These are phyloP conservation scores for Suhomyces emberorum DNA, from an alignment of 805 yeast species.

Conservation along the genomic window DNA sequence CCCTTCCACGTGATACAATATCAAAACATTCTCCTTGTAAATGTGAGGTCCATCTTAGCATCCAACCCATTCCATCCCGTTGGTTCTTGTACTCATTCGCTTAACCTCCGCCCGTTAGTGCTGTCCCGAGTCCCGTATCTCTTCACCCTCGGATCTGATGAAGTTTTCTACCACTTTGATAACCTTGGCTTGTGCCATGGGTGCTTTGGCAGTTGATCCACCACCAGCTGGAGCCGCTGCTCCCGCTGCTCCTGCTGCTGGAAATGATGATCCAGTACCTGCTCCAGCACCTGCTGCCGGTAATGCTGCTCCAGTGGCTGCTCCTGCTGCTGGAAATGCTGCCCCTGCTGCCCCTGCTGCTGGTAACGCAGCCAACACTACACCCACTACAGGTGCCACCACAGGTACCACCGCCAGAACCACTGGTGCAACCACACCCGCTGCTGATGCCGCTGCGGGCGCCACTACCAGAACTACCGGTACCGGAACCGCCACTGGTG, in stretches of 20 bases:
- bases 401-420: neutral
- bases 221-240: conserved; percentile 14
- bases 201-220: conserved; percentile 9
- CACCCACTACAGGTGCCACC: conserved; percentile 7
- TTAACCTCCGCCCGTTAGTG: too few species aligned
- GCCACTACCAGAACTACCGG: conserved; percentile 13
- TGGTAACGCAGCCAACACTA: conserved; percentile 5
- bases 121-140: too few species aligned
- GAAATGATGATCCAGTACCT: conserved; percentile 11
- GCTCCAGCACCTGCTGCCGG: conserved; percentile 17
- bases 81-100: too few species aligned
- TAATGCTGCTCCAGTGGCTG: conserved; percentile 15
- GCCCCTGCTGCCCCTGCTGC: conserved; percentile 7
- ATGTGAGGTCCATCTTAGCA: too few species aligned
- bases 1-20: neutral
- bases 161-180: conserved; percentile 2
- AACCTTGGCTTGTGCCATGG: neutral
- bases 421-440: conserved; percentile 3
- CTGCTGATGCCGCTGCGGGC: too few species aligned
- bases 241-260: conserved; percentile 7
- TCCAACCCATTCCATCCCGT: too few species aligned
- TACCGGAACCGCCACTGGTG: conserved; percentile 11
- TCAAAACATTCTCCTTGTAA: neutral
- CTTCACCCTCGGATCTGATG: neutral
- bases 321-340: conserved; percentile 16